Percentiles rank a stretch among this genome's conserved stretches.
Conservation (phyloP, 306 rosid species). For the Pterocarpus santalinus region DNA sequence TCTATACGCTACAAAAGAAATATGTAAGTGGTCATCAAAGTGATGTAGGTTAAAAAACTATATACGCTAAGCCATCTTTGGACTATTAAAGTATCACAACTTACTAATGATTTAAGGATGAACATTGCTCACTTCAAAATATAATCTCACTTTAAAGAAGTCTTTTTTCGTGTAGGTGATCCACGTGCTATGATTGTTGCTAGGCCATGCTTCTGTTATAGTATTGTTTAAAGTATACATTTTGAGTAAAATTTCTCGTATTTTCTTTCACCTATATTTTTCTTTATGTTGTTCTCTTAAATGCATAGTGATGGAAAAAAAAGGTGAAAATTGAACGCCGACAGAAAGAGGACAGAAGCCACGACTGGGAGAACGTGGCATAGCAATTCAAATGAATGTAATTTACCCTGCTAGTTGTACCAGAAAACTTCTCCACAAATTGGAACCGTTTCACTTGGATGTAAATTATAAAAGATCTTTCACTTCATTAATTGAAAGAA, state of each 20-base stretch:
- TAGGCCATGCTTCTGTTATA: neutral
- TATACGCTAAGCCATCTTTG: no score
- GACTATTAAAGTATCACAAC: no score
- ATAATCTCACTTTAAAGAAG: no score
- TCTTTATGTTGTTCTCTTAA: neutral
- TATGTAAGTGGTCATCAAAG: neutral
- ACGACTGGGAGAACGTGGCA: neutral
- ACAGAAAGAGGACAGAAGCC: neutral
- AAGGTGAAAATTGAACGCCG: neutral
- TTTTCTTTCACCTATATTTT: neutral
- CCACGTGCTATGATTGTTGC: neutral
- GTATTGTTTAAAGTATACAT: neutral
- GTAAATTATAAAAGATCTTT: neutral
- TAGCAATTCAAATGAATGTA: slow-evolving; percentile 23
- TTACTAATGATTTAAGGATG: no score
- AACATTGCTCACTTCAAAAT: no score
- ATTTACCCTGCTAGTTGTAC: neutral
- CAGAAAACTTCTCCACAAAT: neutral
- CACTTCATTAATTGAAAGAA: neutral
- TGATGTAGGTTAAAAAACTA: no score
- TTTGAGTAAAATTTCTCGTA: neutral
- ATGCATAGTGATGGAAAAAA: neutral
- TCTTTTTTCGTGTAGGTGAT: neutral
- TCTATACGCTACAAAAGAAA: neutral
- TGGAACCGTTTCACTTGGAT: neutral